A percentile compares a stretch with the other conserved stretches of the same genome.
Conservation (phyloP, 257 asterid species). For the Ehretia macrophylla region DNA sequence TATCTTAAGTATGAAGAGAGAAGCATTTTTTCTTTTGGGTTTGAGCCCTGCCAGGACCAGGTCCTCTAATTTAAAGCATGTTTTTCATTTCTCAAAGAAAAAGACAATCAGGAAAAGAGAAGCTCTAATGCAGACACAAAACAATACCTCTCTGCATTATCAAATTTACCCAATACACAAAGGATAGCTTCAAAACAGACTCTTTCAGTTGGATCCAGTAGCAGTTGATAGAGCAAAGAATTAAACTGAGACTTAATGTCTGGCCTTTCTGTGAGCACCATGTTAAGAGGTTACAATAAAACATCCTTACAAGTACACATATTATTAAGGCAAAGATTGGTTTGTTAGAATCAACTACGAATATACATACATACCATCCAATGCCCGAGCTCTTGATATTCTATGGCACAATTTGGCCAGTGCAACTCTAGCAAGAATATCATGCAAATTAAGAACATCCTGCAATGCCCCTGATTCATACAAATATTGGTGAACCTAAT, state of each 20-base stretch:
- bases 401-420: constrained; percentile 91
- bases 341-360: not conserved
- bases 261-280: constrained; percentile 63
- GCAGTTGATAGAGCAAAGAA: constrained; percentile 86
- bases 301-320: not conserved
- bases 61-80: too few relatives aligned
- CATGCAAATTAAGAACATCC: constrained; percentile 97
- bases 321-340: not conserved
- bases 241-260: constrained; percentile 81
- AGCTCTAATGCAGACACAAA: not conserved
- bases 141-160: constrained; percentile 82
- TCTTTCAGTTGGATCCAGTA: constrained; percentile 97
- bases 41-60: too few relatives aligned
- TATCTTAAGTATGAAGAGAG: too few relatives aligned
- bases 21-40: too few relatives aligned
- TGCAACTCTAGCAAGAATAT: constrained; percentile 98
- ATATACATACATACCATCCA: constrained; percentile 58
- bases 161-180: constrained; percentile 92
- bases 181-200: constrained; percentile 97
- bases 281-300: constrained; percentile 18
- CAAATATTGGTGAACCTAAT: constrained; percentile 27
- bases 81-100: too few relatives aligned
- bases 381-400: constrained; percentile 82
- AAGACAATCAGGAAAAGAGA: not conserved
- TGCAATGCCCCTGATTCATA: constrained; percentile 83